Evolutionary conservation across 495 filamentous ascomycete genomes (phyloP).

Genomic region (Penicillium fimorum): DNA sequence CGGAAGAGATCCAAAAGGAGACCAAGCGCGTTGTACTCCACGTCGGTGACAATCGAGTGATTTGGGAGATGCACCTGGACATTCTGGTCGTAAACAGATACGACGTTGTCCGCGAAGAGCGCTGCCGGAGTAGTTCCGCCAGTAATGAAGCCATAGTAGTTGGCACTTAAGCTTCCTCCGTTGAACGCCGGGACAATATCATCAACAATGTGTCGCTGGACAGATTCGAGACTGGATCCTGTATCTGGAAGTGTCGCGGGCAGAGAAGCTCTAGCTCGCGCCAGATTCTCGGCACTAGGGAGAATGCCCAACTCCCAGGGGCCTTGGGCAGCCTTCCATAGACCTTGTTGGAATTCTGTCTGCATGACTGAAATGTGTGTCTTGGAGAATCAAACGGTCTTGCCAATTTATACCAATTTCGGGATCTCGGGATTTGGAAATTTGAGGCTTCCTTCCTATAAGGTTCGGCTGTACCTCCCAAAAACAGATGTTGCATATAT

Average conservation of each 20-base stretch:
- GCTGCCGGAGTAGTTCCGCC: conserved; percentile 81
- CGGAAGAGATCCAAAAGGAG: conserved; percentile 67
- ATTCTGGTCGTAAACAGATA: conserved; percentile 77
- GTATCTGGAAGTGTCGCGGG: conserved; percentile 35
- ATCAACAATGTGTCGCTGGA: conserved; percentile 51
- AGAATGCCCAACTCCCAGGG: conserved; percentile 36
- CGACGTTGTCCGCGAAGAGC: conserved; percentile 77
- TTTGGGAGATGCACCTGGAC: conserved; percentile 78
- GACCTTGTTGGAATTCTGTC: conserved; percentile 26
- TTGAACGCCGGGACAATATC: conserved; percentile 68
- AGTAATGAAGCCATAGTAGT: conserved; percentile 88
- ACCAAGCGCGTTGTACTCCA: conserved; percentile 68
- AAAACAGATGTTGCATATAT: conserved; percentile 4
- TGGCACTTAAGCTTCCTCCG: conserved; percentile 55
- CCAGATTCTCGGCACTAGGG: conserved; percentile 32
- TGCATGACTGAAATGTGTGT: conserved; percentile 19
- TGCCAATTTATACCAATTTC: conserved; percentile 11
- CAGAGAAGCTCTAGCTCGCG: conserved; percentile 41
- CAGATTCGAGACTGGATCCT: conserved; percentile 46
- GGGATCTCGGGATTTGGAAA: conserved; percentile 22
- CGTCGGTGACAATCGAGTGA: conserved; percentile 68
- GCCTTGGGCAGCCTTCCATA: conserved; percentile 39
- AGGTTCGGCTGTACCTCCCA: conserved; percentile 21
- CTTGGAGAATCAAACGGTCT: neutral
- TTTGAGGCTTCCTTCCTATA: neutral